Conservation (phyloP, 768 basidiomycete genomes). For the Steccherinum ochraceum region DNA sequence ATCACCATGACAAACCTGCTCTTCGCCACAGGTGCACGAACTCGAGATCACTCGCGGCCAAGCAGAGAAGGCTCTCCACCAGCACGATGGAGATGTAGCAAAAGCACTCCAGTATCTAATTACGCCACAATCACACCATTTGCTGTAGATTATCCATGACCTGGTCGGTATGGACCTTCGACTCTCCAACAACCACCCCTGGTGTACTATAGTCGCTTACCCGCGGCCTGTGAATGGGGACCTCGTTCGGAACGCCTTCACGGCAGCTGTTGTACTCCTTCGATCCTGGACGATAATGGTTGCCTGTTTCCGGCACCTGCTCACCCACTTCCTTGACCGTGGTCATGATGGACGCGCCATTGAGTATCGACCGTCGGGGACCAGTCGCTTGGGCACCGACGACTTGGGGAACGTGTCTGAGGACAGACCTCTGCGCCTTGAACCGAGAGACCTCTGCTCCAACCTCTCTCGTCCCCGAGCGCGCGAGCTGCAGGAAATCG, state of each 20-base stretch:
- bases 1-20: not conserved
- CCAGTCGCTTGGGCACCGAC: too few species aligned
- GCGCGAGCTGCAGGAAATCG: constrained; percentile 21
- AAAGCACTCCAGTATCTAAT: constrained; percentile 37
- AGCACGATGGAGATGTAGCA: constrained; percentile 45
- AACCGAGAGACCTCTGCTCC: too few species aligned
- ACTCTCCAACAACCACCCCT: too few species aligned
- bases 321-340: constrained; percentile 24
- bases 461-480: too few species aligned
- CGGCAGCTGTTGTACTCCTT: constrained; percentile 42
- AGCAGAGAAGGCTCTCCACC: constrained; percentile 52
- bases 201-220: too few species aligned
- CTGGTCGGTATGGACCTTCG: not conserved
- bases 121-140: constrained; percentile 2
- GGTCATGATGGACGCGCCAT: constrained; percentile 18
- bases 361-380: too few species aligned
- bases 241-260: too few species aligned
- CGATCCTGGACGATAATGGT: constrained; percentile 45
- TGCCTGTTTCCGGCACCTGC: constrained; percentile 29
- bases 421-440: too few species aligned
- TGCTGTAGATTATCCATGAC: not conserved
- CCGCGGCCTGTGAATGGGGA: too few species aligned
- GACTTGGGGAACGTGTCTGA: too few species aligned
- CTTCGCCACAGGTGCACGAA: constrained; percentile 44
- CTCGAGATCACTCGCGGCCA: constrained; percentile 54